phyloP scores from a whole-genome alignment of 306 rosid genomes.

The Cotoneaster glaucophyllus region DNA sequence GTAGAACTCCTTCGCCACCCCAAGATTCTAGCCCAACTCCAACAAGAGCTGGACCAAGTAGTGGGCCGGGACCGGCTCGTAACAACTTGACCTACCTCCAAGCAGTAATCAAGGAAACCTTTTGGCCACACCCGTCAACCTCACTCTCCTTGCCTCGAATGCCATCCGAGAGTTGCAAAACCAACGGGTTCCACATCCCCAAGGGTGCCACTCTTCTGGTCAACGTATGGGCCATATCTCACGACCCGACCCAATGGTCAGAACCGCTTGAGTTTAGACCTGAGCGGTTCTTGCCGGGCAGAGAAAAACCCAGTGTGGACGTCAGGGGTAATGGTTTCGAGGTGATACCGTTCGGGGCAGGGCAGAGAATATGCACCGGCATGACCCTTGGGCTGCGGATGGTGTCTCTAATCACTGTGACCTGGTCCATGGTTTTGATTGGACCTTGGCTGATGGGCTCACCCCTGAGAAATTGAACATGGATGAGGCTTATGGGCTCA shows the following conservation, averaged over 20 bases:
- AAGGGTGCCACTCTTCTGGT: constrained; percentile 72
- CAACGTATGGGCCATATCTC: constrained; percentile 72
- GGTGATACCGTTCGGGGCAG: constrained; percentile 75
- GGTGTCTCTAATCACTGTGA: constrained; percentile 49
- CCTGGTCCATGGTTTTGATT: constrained; percentile 55
- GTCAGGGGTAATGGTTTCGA: constrained; percentile 66
- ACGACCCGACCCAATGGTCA: constrained; percentile 55
- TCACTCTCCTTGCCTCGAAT: constrained; percentile 71
- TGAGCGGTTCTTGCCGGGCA: constrained; percentile 54
- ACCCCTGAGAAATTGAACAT: constrained; percentile 41
- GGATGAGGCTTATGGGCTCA: constrained; percentile 74
- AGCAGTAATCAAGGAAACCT: constrained; percentile 73
- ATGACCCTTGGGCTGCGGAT: constrained; percentile 54
- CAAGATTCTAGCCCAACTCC: constrained; percentile 32
- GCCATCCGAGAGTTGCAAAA: constrained; percentile 42
- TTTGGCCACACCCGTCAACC: constrained; percentile 83
- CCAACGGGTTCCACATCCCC: constrained; percentile 53
- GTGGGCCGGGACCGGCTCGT: constrained; percentile 55
- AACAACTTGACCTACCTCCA: constrained; percentile 50
- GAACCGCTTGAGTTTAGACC: constrained; percentile 61
- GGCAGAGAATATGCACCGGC: constrained; percentile 71
- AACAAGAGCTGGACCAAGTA: constrained; percentile 45
- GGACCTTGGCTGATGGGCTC: constrained; percentile 46
- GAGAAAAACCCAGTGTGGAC: constrained; percentile 53
- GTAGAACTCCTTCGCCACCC: constrained; percentile 58